phyloP scores from a whole-genome alignment of 108 stramenopile genomes.

The Cyclotella distinguenda region DNA sequence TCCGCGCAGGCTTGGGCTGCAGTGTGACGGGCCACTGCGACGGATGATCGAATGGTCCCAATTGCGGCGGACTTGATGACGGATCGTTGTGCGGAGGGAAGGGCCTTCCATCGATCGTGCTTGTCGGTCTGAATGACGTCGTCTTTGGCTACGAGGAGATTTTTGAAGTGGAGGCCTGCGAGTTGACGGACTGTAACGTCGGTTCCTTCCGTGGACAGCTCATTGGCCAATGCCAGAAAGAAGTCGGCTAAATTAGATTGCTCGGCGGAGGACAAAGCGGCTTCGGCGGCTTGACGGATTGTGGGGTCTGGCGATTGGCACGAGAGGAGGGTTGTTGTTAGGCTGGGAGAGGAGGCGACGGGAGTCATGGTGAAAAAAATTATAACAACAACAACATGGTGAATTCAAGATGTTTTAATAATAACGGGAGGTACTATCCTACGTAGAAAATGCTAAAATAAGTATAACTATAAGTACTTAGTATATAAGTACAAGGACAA shows the following conservation, averaged over 20 bases:
- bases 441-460: no score
- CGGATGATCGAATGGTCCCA: conserved; percentile 57
- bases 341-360: conserved; percentile 37
- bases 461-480: no score
- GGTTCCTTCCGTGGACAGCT: conserved; percentile 67
- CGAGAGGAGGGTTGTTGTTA: conserved; percentile 40
- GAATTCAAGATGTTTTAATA: no score
- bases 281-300: conserved; percentile 45
- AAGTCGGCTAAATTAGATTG: conserved; percentile 48
- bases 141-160: conserved; percentile 76
- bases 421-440: no score
- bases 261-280: conserved; percentile 40
- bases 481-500: no score
- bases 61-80: conserved; percentile 67
- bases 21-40: conserved; percentile 60
- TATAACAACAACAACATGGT: no score
- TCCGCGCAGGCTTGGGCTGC: conserved; percentile 86
- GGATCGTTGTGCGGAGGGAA: conserved; percentile 49
- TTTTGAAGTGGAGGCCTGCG: conserved; percentile 87
- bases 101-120: conserved; percentile 66
- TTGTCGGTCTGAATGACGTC: conserved; percentile 61
- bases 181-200: conserved; percentile 66
- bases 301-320: conserved; percentile 47
- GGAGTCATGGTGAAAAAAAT: no score
- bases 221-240: conserved; percentile 58